These are phyloP conservation scores for Pouteria glomerata DNA, from an alignment of 148 eudicot genomes.

Conservation along the genomic window DNA sequence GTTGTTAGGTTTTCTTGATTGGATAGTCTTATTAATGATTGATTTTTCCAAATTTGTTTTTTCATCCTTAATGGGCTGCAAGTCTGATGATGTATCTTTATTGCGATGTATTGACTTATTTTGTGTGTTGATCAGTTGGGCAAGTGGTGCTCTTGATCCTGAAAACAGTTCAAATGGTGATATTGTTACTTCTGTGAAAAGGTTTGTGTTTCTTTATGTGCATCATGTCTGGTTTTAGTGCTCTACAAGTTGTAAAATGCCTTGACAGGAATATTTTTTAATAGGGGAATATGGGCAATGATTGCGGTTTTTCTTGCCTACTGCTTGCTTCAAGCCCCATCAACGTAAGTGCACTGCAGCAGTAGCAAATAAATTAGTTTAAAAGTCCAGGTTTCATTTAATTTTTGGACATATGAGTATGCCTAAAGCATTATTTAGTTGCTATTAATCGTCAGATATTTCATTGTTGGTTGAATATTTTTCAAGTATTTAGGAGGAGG, in stretches of 20 bases:
- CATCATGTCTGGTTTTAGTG: not conserved
- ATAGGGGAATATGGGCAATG: constrained; percentile 98
- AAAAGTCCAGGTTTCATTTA: not conserved
- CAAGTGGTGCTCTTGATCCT: constrained; percentile 94
- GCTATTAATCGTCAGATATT: not conserved
- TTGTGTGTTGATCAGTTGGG: constrained; percentile 52
- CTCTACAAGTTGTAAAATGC: not conserved
- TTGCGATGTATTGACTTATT: not conserved
- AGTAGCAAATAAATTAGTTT: not conserved
- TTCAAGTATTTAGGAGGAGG: not conserved
- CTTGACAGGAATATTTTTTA: constrained; percentile 13
- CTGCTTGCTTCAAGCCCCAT: constrained; percentile 95
- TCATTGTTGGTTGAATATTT: not conserved
- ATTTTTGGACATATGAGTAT: not conserved
- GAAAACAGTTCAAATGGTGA: constrained; percentile 62
- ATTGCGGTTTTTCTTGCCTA: constrained; percentile 91
- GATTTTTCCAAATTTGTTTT: not conserved
- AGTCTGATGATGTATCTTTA: not conserved
- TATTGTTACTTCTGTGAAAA: constrained; percentile 72
- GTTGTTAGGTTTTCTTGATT: not conserved
- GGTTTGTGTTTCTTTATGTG: constrained; percentile 34
- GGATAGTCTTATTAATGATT: not conserved
- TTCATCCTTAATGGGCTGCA: not conserved
- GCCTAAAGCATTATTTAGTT: constrained; percentile 1
- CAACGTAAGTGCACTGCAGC: constrained; percentile 60